These are phyloP conservation scores for Neurospora sp. DNA, from an alignment of 495 filamentous ascomycete genomes.

Conservation along the genomic window DNA sequence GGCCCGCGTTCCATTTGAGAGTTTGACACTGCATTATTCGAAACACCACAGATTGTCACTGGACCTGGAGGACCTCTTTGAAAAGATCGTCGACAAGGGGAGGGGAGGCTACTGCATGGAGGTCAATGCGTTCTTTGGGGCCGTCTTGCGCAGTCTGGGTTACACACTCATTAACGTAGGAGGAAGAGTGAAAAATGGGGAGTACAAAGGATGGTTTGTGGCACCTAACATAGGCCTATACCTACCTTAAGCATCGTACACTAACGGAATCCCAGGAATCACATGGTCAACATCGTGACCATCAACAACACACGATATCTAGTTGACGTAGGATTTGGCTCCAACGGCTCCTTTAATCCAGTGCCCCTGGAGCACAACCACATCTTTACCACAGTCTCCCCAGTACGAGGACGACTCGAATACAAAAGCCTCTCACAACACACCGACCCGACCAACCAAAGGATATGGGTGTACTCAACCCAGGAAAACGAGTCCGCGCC, in stretches of 20 bases:
- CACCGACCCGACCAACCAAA: conserved; percentile 16
- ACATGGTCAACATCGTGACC: conserved; percentile 61
- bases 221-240: not conserved
- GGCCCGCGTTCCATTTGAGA: conserved; percentile 61
- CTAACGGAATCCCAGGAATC: conserved; percentile 34
- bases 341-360: conserved; percentile 23
- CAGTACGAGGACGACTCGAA: conserved; percentile 9
- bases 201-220: conserved; percentile 30
- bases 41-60: conserved; percentile 41
- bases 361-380: conserved; percentile 16
- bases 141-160: conserved; percentile 52
- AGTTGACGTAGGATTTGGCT: conserved; percentile 67
- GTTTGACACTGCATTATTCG: conserved; percentile 44
- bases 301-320: conserved; percentile 42
- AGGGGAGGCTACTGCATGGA: conserved; percentile 73
- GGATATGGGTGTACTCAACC: conserved; percentile 35
- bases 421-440: conserved; percentile 18
- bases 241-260: not conserved
- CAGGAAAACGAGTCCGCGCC: conserved; percentile 7
- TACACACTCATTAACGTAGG: conserved; percentile 43
- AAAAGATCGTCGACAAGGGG: conserved; percentile 47
- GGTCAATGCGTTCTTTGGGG: conserved; percentile 55
- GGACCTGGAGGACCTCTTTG: conserved; percentile 46
- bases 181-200: conserved; percentile 23
- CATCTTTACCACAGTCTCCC: conserved; percentile 6